Percentiles rank a stretch among this genome's conserved stretches.
These are phyloP conservation scores for Dothistroma pini DNA, from an alignment of 2,329 filamentous ascomycete genomes.

Conservation along the genomic window DNA sequence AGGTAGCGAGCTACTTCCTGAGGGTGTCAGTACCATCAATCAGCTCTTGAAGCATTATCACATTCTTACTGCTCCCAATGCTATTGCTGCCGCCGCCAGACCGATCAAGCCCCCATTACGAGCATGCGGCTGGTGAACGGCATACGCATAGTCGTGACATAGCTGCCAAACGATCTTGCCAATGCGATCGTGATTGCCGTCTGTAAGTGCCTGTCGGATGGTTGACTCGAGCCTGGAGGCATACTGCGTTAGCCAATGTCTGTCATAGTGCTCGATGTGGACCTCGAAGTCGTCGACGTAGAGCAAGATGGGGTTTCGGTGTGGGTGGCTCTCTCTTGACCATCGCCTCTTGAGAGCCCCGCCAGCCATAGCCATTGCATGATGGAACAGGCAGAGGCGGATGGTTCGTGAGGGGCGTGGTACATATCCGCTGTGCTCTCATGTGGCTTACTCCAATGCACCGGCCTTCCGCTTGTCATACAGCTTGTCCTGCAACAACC, in stretches of 20 bases:
- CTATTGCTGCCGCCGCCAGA: constrained; percentile 91
- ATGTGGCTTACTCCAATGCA: constrained; percentile 71
- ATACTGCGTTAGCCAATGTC: constrained; percentile 18
- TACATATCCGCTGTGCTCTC: not conserved
- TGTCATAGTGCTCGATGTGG: constrained; percentile 12
- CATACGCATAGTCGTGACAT: constrained; percentile 96
- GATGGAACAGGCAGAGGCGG: not conserved
- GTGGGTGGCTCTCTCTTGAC: constrained; percentile 1
- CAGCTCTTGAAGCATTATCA: not conserved
- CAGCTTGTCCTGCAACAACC: constrained; percentile 93
- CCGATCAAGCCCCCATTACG: constrained; percentile 95
- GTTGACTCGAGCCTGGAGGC: constrained; percentile 73
- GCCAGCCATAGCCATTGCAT: constrained; percentile 2
- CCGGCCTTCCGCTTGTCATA: constrained; percentile 98
- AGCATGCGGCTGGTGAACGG: constrained; percentile 93
- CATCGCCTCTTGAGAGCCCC: not conserved
- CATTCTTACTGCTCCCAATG: constrained; percentile 75
- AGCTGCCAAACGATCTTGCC: constrained; percentile 89
- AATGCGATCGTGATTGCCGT: constrained; percentile 75
- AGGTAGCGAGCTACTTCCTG: constrained; percentile 90
- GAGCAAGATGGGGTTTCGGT: constrained; percentile 6
- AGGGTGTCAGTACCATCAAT: constrained; percentile 25
- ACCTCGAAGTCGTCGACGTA: constrained; percentile 18
- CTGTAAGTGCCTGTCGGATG: constrained; percentile 76
- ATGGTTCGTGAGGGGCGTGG: constrained; percentile 36